phyloP scores from a whole-genome alignment of 768 basidiomycete species.

The Hygrophoropsis aurantiaca region DNA sequence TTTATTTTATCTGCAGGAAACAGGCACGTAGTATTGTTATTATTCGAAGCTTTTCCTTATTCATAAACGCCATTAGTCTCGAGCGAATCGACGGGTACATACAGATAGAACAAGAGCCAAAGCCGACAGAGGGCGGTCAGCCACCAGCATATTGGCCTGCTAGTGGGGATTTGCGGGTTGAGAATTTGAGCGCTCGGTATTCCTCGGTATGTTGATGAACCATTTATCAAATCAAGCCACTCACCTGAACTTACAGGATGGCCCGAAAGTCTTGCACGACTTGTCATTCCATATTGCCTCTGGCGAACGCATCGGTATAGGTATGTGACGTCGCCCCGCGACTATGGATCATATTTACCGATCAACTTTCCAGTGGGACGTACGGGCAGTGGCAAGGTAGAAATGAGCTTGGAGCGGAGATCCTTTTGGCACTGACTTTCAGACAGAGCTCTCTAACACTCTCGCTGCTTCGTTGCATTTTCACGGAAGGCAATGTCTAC shows the following conservation, averaged over 20 bases:
- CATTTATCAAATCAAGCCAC: not conserved
- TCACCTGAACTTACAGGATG: slow-evolving; percentile 35
- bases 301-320: slow-evolving; percentile 59
- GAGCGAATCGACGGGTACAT: slow-evolving; percentile 57
- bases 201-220: slow-evolving; percentile 25
- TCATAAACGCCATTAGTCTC: slow-evolving; percentile 23
- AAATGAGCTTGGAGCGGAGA: slow-evolving; percentile 1
- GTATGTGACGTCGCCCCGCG: slow-evolving; percentile 21
- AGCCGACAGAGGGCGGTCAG: slow-evolving; percentile 35
- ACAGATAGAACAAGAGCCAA: slow-evolving; percentile 55
- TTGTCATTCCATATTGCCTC: slow-evolving; percentile 50
- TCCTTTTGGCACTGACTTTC: not conserved
- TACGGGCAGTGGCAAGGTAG: slow-evolving; percentile 57
- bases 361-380: slow-evolving; percentile 44
- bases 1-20: slow-evolving; percentile 6
- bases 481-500: slow-evolving; percentile 47
- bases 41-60: too few relatives aligned
- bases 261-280: slow-evolving; percentile 56
- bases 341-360: not conserved
- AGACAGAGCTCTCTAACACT: slow-evolving; percentile 49
- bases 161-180: slow-evolving; percentile 49
- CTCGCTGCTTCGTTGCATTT: slow-evolving; percentile 50
- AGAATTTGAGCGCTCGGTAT: slow-evolving; percentile 52
- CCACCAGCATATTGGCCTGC: slow-evolving; percentile 69
- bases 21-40: not conserved